Conservation (phyloP, 768 basidiomycete species). For the Leucocoprinus birnbaumii region DNA sequence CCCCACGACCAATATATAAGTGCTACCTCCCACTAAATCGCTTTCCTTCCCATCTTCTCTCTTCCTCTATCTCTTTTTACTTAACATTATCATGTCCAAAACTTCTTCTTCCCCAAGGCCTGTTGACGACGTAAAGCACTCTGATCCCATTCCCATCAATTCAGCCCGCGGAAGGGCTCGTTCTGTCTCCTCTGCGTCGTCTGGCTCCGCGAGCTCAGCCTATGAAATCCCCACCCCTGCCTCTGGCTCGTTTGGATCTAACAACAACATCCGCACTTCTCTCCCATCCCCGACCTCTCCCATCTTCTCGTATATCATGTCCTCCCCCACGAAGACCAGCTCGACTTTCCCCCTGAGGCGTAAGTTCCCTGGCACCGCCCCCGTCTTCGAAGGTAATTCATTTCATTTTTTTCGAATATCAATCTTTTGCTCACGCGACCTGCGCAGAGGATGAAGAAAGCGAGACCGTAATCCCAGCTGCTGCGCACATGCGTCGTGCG, state of each 20-base stretch:
- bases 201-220: slow-evolving; percentile 50
- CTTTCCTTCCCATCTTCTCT: slow-evolving; percentile 17
- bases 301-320: slow-evolving; percentile 65
- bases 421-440: neutral
- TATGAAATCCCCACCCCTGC: slow-evolving; percentile 51
- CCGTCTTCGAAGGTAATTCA: slow-evolving; percentile 59
- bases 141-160: slow-evolving; percentile 65
- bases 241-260: slow-evolving; percentile 36
- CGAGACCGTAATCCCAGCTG: slow-evolving; percentile 36
- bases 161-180: slow-evolving; percentile 43
- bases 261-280: slow-evolving; percentile 44
- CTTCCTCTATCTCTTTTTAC: slow-evolving; percentile 16
- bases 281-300: slow-evolving; percentile 64
- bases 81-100: slow-evolving; percentile 27
- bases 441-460: slow-evolving; percentile 33
- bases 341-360: slow-evolving; percentile 61
- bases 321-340: slow-evolving; percentile 54
- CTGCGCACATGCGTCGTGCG: slow-evolving; percentile 55
- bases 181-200: slow-evolving; percentile 59
- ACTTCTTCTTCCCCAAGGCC: slow-evolving; percentile 24
- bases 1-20: slow-evolving; percentile 20
- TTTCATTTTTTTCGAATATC: neutral
- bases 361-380: slow-evolving; percentile 45
- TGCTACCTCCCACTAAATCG: neutral
- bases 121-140: slow-evolving; percentile 36